phyloP scores from a whole-genome alignment of 495 filamentous ascomycete genomes.

The Neurospora sp. region DNA sequence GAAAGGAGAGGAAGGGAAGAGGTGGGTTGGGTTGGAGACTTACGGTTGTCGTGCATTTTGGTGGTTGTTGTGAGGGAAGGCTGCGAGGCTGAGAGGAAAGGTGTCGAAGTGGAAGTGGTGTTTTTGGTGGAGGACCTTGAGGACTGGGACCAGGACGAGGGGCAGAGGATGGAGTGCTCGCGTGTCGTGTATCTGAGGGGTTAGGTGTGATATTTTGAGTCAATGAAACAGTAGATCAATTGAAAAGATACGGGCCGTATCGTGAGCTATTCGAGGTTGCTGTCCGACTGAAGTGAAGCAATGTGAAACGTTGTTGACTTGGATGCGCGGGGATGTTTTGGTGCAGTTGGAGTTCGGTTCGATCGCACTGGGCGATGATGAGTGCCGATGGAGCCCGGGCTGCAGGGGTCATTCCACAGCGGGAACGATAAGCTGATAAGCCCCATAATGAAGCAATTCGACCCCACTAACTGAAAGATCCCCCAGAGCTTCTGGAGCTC shows the following conservation, averaged over 20 bases:
- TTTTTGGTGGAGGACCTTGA: neutral
- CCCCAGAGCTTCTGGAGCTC: neutral
- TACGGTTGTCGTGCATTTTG: conserved; percentile 40
- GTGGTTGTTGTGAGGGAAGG: conserved; percentile 1
- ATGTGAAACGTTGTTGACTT: neutral
- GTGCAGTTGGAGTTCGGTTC: neutral
- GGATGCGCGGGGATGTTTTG: neutral
- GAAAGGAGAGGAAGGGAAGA: neutral
- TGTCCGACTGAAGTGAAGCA: neutral
- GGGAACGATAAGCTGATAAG: conserved; percentile 12
- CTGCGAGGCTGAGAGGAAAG: neutral
- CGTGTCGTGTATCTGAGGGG: neutral
- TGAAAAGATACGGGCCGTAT: neutral
- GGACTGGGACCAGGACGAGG: neutral
- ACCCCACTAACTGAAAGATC: conserved; percentile 17
- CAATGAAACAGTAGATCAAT: neutral
- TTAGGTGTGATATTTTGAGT: neutral
- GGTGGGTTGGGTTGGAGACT: conserved; percentile 1
- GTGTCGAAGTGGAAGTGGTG: neutral
- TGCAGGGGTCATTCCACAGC: neutral
- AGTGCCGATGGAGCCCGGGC: neutral
- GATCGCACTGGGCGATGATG: neutral
- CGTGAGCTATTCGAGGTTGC: neutral
- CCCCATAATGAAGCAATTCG: neutral
- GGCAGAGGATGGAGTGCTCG: neutral